Evolutionary conservation across 208 protist species (phyloP), one percentile per base, ranked within the genome.

Genomic region (Phytomonas francai): DNA sequence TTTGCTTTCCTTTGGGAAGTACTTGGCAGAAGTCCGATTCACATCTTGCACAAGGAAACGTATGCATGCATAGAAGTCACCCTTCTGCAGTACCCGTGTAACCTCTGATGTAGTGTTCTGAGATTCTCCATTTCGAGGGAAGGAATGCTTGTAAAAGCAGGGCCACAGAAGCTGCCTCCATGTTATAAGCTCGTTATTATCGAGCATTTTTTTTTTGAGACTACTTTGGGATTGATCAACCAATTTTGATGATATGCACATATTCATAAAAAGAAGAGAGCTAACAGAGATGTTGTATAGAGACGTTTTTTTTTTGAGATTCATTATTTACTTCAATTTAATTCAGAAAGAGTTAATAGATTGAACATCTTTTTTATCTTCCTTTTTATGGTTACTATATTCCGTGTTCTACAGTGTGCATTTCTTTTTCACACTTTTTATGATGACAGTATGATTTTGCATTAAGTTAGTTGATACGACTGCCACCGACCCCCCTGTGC

Each of bases 401-500:
- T 54, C 25, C 19, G 45, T 54, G 45, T 54, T 58, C 33, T 6
- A 67, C 63, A 29, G 12, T 70, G 45, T 63, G 25, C 9, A 45
- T 65, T 42, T 63, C 4, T 36, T 36, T 31, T 30, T 57, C 29
- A 63, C 30, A 58, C 25, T 25, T 11, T 64, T 34, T 75, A 58
- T 64, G 59, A 64, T 12, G 63, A 66, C 36, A 25, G 42, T 12
- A 61, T 29, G 27, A 60, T 33, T 31, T 25, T 59, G 27, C 65
- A 79, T 60, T 65, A 54, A 27, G 33, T 72, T 30, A 85, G 71
- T 68, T 94, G 88, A 67, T 81, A 80, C 25, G 84, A 71, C 56
- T 89, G 77, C 91, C 91, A 96, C 33, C 91, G 79, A 9, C 74
- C 67, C 5, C 61, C 65, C 30, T 74, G 78, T 49, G 75, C 79